phyloP scores from a whole-genome alignment of 2,329 filamentous ascomycete species.

The Grosmannia clavigera region DNA sequence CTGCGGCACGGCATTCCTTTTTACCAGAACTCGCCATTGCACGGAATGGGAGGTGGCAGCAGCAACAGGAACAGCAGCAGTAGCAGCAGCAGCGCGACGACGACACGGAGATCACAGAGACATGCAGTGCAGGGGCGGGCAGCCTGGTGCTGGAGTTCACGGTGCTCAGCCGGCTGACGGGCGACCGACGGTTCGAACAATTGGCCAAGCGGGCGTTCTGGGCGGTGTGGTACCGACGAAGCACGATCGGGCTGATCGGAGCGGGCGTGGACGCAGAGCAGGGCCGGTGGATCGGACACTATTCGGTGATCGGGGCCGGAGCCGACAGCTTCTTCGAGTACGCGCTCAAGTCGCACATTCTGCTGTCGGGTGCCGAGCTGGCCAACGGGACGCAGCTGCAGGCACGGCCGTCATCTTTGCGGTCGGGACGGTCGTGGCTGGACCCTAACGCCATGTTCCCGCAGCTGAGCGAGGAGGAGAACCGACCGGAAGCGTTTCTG shows the following conservation, averaged over 20 bases:
- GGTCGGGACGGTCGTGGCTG: constrained; percentile 25
- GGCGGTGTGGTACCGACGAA: constrained; percentile 87
- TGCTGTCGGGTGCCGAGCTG: constrained; percentile 63
- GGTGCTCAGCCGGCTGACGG: constrained; percentile 76
- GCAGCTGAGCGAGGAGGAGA: constrained; percentile 50
- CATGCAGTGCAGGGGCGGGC: constrained; percentile 91
- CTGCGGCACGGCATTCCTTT: constrained; percentile 78
- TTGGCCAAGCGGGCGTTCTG: constrained; percentile 88
- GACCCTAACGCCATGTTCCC: constrained; percentile 51
- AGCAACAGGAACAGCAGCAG: constrained; percentile 5
- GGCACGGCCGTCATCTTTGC: constrained; percentile 17
- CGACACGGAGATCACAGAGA: constrained; percentile 74
- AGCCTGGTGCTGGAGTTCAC: constrained; percentile 91
- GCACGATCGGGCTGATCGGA: constrained; percentile 75
- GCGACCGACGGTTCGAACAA: constrained; percentile 77
- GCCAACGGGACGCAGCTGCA: constrained; percentile 33
- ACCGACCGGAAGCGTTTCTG: constrained; percentile 68
- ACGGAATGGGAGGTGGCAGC: constrained; percentile 36
- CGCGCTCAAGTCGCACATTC: constrained; percentile 82
- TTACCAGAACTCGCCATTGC: constrained; percentile 74
- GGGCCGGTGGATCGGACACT: constrained; percentile 77
- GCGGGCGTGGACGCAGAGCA: constrained; percentile 81
- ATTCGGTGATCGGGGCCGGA: constrained; percentile 89
- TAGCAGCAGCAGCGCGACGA: constrained; percentile 23
- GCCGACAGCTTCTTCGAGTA: constrained; percentile 99